Evolutionary conservation across 2,329 filamentous ascomycete genomes (phyloP), one percentile per base, ranked within the genome.

Genomic region (Cytospora chrysosperma): DNA sequence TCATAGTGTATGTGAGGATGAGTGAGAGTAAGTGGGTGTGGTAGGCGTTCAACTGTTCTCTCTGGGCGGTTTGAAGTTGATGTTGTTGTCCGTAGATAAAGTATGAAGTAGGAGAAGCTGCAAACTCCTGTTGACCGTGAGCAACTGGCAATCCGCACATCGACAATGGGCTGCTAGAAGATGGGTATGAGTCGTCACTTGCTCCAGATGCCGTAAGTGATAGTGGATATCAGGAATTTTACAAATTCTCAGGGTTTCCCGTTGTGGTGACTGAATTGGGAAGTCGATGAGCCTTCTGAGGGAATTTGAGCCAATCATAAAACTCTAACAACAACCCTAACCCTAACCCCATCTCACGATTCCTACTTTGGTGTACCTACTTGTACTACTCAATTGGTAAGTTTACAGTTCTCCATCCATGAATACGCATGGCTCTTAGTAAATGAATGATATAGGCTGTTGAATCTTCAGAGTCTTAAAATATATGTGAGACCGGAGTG

Each of bases 241-340:
- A 47, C n/a, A 47, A 47, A 47, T 47, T 47, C 50, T 30, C n/a
- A 54, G 50, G 58, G 32, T 27, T 43, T 21, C 43, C 43, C 43
- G 43, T 15, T n/a, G 21, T 5, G 9, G 24, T 61, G 50, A 47
- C 51, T 61, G 58, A 32, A 55, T 61, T 55, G 53, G 51, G 58
- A 40, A 32, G 47, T 47, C 17, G 37, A 52, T 55, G 21, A 37
- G 27, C 7, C 37, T 7, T 4, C 47, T 19, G 30, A 17, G 8
- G 6, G 37, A 17, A 21, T 19, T 10, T 37, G 19, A 4, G 58
- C 58, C 58, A 60, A 60, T 54, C 50, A 60, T 12, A 10, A 9
- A 5, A 24, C 13, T 50, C n/a, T 7, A 47, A 47, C n/a, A 30
- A 32, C 8, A 15, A 28, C 32, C 52, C 32, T 24, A 47, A 47